phyloP scores from a whole-genome alignment of 768 basidiomycete species.

The Glaciozyma antarctica region DNA sequence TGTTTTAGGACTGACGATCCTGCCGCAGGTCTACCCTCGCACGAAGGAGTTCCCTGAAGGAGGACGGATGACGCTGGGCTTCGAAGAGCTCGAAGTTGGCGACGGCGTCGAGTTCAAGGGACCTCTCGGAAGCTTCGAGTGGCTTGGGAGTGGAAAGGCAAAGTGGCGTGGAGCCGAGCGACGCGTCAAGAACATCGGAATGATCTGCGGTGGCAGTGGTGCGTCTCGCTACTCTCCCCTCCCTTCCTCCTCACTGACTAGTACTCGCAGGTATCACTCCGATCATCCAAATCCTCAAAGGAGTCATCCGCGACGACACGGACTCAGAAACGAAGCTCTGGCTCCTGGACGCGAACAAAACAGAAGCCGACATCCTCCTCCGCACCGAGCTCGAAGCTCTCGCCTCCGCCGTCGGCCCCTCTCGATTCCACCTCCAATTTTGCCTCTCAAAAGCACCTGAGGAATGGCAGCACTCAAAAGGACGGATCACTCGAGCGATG shows the following conservation, averaged over 20 bases:
- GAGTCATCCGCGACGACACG: slow-evolving; percentile 43
- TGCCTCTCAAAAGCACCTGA: slow-evolving; percentile 41
- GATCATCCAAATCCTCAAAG: slow-evolving; percentile 50
- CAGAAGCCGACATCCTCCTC: slow-evolving; percentile 49
- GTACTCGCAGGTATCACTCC: slow-evolving; percentile 48
- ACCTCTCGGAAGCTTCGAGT: slow-evolving; percentile 52
- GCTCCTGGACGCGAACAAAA: slow-evolving; percentile 48
- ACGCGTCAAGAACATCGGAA: slow-evolving; percentile 44
- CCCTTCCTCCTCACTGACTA: neutral
- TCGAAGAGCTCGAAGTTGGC: slow-evolving; percentile 46
- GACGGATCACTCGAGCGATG: slow-evolving; percentile 44
- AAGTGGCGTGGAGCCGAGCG: slow-evolving; percentile 41
- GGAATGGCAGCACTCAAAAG: slow-evolving; percentile 44
- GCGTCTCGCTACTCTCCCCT: slow-evolving; percentile 16
- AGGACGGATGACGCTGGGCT: slow-evolving; percentile 50
- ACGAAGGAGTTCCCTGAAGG: slow-evolving; percentile 39
- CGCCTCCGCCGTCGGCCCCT: slow-evolving; percentile 14
- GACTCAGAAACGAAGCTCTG: slow-evolving; percentile 45
- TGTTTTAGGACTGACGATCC: too few relatives aligned
- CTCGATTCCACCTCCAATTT: slow-evolving; percentile 45
- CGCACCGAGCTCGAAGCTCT: slow-evolving; percentile 47
- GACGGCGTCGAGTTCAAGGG: slow-evolving; percentile 53
- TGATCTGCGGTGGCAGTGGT: slow-evolving; percentile 56
- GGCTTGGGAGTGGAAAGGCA: slow-evolving; percentile 44
- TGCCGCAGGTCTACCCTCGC: slow-evolving; percentile 26